These are phyloP conservation scores for Blastobotrys ciferrii DNA, from an alignment of 1,139 yeast genomes.

Conservation along the genomic window DNA sequence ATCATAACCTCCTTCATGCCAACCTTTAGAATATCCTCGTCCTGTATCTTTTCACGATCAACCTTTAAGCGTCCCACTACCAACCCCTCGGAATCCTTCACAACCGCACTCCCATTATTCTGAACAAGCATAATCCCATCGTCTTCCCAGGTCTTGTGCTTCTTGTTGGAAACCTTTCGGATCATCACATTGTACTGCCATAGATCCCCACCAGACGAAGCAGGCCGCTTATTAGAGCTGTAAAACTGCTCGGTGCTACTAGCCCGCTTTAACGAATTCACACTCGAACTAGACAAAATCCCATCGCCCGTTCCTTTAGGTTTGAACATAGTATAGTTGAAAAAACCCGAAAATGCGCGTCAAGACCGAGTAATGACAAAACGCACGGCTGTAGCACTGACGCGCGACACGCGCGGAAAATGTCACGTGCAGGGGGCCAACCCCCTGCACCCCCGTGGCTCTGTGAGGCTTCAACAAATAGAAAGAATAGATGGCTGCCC, in stretches of 20 bases:
- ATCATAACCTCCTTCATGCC: slow-evolving; percentile 48
- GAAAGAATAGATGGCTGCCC: no score
- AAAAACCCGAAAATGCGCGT: no score
- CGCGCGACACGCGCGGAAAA: no score
- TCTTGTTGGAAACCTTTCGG: slow-evolving; percentile 66
- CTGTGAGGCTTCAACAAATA: no score
- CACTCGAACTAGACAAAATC: not conserved
- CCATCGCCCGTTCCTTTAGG: not conserved
- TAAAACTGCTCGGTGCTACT: not conserved
- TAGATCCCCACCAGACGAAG: not conserved
- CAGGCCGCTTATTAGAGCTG: not conserved
- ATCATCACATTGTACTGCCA: slow-evolving; percentile 7
- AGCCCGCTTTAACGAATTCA: not conserved
- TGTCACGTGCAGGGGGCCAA: no score
- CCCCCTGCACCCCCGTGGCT: no score
- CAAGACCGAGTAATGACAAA: no score
- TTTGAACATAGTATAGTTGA: slow-evolving; percentile 5
- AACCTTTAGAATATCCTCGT: not conserved
- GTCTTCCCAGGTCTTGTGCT: slow-evolving; percentile 94
- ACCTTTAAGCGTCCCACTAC: not conserved
- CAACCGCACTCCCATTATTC: slow-evolving; percentile 1
- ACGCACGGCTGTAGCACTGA: no score
- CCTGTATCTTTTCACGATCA: not conserved
- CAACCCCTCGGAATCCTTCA: slow-evolving; percentile 1
- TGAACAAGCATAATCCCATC: slow-evolving; percentile 60